Conservation (phyloP, 805 yeast genomes). For the Metahyphopichia silvanorum region DNA sequence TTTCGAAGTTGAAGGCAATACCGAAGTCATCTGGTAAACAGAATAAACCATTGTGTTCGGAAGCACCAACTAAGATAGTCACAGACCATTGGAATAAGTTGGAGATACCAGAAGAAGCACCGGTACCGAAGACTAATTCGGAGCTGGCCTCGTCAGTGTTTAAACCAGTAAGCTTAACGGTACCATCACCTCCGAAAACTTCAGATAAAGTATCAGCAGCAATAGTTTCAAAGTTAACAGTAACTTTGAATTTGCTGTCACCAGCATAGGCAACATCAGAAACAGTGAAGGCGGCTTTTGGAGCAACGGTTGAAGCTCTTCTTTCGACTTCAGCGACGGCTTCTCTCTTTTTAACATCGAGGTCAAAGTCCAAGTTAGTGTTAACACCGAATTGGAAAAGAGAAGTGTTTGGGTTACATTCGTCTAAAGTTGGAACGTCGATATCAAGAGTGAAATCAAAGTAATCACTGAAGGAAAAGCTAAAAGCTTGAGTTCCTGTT, state of each 20-base stretch:
- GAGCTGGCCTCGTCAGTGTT: constrained; percentile 12
- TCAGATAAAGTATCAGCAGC: constrained; percentile 14
- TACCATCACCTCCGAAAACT: constrained; percentile 11
- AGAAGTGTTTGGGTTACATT: constrained; percentile 1
- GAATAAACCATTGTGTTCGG: constrained; percentile 11
- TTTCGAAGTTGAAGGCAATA: constrained; percentile 11
- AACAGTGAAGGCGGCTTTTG: constrained; percentile 21
- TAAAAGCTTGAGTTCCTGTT: not conserved
- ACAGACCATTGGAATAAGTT: constrained; percentile 19
- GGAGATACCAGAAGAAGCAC: constrained; percentile 7
- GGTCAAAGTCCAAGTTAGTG: not conserved
- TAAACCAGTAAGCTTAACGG: constrained; percentile 17
- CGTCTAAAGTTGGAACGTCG: constrained; percentile 1
- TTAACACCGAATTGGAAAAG: constrained; percentile 2
- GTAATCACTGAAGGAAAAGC: constrained; percentile 1
- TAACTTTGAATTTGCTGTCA: constrained; percentile 16
- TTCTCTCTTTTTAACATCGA: constrained; percentile 1
- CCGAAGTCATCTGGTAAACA: constrained; percentile 22
- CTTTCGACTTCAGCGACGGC: not conserved
- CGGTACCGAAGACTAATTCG: constrained; percentile 8
- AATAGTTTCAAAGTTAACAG: constrained; percentile 19
- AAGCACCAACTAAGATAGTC: constrained; percentile 17
- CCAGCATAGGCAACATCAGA: constrained; percentile 18
- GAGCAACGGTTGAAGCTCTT: constrained; percentile 4
- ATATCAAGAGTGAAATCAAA: constrained; percentile 2